These are phyloP conservation scores for Phaffomyces antillensis DNA, from an alignment of 805 yeast species.

Conservation along the genomic window DNA sequence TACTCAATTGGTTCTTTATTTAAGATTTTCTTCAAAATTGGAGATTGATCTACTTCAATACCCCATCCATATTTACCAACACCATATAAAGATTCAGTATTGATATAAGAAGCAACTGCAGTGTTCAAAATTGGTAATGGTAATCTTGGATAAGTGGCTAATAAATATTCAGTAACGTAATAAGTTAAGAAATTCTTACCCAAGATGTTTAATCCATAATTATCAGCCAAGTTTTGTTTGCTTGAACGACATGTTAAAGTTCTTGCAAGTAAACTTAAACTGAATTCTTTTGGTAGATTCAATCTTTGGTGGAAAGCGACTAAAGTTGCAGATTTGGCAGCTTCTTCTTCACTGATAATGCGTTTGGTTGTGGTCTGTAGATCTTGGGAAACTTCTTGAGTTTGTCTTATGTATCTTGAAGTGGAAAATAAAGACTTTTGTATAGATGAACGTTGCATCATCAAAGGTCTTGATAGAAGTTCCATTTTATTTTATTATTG, in stretches of 20 bases:
- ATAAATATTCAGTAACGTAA: slow-evolving; percentile 66
- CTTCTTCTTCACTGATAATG: slow-evolving; percentile 39
- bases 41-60: slow-evolving; percentile 63
- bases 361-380: background rate
- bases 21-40: slow-evolving; percentile 59
- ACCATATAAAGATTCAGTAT: slow-evolving; percentile 54
- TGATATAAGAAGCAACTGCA: slow-evolving; percentile 70
- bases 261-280: slow-evolving; percentile 68
- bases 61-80: slow-evolving; percentile 79
- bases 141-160: slow-evolving; percentile 79
- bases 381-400: slow-evolving; percentile 1
- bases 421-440: slow-evolving; percentile 7
- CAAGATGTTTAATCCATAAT: slow-evolving; percentile 71
- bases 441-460: slow-evolving; percentile 3
- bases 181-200: slow-evolving; percentile 74
- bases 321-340: slow-evolving; percentile 60
- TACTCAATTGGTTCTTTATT: slow-evolving; percentile 61
- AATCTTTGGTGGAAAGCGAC: slow-evolving; percentile 75
- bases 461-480: slow-evolving; percentile 3
- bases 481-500: background rate
- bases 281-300: slow-evolving; percentile 47
- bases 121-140: slow-evolving; percentile 73
- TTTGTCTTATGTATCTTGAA: slow-evolving; percentile 2
- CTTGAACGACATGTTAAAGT: slow-evolving; percentile 58
- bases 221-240: slow-evolving; percentile 47